These are phyloP conservation scores for Meyerozyma guilliermondii DNA, from an alignment of 1,139 yeast species.

Conservation along the genomic window DNA sequence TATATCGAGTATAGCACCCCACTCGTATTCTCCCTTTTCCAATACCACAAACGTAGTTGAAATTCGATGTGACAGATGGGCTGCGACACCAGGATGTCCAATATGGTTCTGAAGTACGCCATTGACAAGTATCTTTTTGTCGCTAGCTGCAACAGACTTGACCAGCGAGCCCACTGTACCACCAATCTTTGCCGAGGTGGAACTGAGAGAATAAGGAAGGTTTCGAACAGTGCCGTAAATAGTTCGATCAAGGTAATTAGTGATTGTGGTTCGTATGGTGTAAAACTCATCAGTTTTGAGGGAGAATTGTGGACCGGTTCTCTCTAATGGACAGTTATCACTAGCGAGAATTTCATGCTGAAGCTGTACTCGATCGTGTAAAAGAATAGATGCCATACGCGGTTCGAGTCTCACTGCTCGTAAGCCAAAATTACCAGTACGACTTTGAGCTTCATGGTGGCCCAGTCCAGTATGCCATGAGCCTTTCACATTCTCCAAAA, in stretches of 20 bases:
- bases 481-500: slow-evolving; percentile 58
- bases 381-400: slow-evolving; percentile 46
- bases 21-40: slow-evolving; percentile 71
- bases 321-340: slow-evolving; percentile 3
- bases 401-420: slow-evolving; percentile 59
- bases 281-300: slow-evolving; percentile 46
- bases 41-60: slow-evolving; percentile 55
- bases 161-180: slow-evolving; percentile 10
- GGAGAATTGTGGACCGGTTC: slow-evolving; percentile 16
- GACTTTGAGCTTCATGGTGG: slow-evolving; percentile 11
- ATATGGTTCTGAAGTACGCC: slow-evolving; percentile 59
- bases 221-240: slow-evolving; percentile 62
- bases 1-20: slow-evolving; percentile 69
- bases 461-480: slow-evolving; percentile 46
- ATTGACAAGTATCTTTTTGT: slow-evolving; percentile 51
- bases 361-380: slow-evolving; percentile 44
- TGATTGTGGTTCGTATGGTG: slow-evolving; percentile 39
- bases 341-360: slow-evolving; percentile 17
- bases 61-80: slow-evolving; percentile 37
- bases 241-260: slow-evolving; percentile 34
- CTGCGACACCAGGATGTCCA: slow-evolving; percentile 31
- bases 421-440: slow-evolving; percentile 59
- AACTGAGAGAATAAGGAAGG: slow-evolving; percentile 44
- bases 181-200: slow-evolving; percentile 7
- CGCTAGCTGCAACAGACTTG: slow-evolving; percentile 31